Evolutionary conservation across 257 asterid genomes (phyloP), one percentile per base, ranked within the genome.

Genomic region (Solanum etuberosum): DNA sequence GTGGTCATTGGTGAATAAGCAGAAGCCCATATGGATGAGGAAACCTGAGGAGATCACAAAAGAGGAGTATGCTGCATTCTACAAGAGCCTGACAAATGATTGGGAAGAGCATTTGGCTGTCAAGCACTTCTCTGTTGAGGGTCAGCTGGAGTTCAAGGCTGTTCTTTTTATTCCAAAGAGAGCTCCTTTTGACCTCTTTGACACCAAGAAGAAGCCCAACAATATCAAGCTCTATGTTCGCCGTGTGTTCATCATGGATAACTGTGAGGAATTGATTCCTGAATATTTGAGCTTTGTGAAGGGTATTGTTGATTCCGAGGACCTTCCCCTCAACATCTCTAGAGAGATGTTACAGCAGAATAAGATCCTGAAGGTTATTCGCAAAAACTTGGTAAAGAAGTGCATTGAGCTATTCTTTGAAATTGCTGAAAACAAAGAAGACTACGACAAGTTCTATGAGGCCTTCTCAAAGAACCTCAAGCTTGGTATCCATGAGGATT

Each of bases 51-150:
- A 94, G 88, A 93, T 93, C 72, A 92, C 91, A 0, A 93, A 93
- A 92, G 97, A 93, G 35, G 96, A 94, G 82, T 93, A 94, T 90
- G 90, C 94, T 25, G 94, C 97, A 15, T 94, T 94, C 94, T 93
- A 94, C 92, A 94, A 94, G 86, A 92, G 93, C 74, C 92, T 93
- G 6, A 93, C 96, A 12, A 93, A 93, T 65, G 94, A 92, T 21
- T 93, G 96, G 94, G 95, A 92, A 85, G 97, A 94, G 85, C 96
- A 94, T 71, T 87, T 94, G 88, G 93, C 95, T 48, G 96, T 93
- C 80, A 93, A 94, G 87, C 97, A 94, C 87, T 93, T 94, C 23
- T 92, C 95, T 0, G 96, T 93, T 63, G 97, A 93, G 89, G 97
- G 97, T 5, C 95, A 91, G 89, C 93, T 93, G 7, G 95, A 93